Evolutionary conservation across 169 alveolate genomes (phyloP).

Genomic region (Plasmodium ovale): DNA sequence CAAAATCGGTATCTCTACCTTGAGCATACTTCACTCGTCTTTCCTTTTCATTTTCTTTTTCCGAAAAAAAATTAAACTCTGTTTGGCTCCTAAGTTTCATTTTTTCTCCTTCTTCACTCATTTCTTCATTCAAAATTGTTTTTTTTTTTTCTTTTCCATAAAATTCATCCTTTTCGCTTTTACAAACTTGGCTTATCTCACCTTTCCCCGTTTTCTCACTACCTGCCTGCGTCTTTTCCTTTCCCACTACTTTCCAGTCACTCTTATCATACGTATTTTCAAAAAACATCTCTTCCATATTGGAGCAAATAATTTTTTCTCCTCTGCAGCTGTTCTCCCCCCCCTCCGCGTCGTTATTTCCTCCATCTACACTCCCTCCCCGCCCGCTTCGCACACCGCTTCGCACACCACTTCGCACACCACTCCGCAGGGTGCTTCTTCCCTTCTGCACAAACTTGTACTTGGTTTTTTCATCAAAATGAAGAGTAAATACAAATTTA

Average conservation of each 20-base stretch:
- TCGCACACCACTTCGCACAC: not conserved
- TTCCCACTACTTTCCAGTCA: not conserved
- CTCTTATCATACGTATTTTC: not conserved
- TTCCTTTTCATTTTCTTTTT: not conserved
- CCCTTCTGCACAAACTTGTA: constrained; percentile 33
- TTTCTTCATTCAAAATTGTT: not conserved
- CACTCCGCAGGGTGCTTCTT: not conserved
- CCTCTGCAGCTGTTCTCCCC: not conserved
- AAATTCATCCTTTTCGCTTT: not conserved
- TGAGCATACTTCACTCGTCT: not conserved
- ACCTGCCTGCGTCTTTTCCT: not conserved
- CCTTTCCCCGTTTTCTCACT: not conserved
- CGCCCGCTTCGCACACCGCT: not conserved
- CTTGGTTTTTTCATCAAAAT: constrained; percentile 45
- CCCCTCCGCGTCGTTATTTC: not conserved
- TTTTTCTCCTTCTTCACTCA: not conserved
- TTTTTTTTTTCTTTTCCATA: not conserved
- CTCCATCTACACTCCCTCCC: not conserved
- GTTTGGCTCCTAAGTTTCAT: not conserved
- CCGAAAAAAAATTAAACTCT: not conserved
- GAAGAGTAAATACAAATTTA: constrained; percentile 19
- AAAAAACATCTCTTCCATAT: constrained; percentile 3
- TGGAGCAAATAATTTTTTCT: not conserved
- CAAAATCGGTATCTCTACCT: constrained; percentile 13
- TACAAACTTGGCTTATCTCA: not conserved